Evolutionary conservation across 176 grass and related monocot genomes (phyloP).

Genomic region (Oryza punctata): DNA sequence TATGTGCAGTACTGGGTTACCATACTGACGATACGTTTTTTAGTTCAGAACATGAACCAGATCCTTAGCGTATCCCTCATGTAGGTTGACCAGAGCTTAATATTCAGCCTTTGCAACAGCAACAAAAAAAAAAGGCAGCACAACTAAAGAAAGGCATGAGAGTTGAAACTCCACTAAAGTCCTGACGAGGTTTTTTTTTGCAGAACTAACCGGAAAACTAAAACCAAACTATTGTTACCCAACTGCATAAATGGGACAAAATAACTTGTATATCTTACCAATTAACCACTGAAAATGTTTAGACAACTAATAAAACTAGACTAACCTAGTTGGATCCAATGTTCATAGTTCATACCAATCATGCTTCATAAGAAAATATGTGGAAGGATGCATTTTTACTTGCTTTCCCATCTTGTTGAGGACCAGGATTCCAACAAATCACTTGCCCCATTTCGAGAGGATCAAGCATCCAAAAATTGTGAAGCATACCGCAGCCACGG

Average conservation of each 20-base stretch:
- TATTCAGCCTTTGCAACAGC: not conserved
- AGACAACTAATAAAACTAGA: slow-evolving; percentile 19
- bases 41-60: not conserved
- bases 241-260: no score
- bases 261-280: no score
- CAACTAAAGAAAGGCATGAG: no score
- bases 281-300: not conserved
- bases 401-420: no score
- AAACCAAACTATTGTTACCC: no score
- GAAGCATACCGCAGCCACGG: slow-evolving; percentile 45
- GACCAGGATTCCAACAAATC: not conserved
- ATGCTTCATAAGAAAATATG: slow-evolving; percentile 11
- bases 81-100: not conserved
- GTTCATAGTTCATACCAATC: not conserved
- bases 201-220: no score
- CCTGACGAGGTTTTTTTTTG: no score
- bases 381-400: no score
- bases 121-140: not conserved
- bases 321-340: not conserved
- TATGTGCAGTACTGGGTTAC: not conserved
- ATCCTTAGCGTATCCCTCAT: not conserved
- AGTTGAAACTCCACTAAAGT: not conserved
- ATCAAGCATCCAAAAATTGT: slow-evolving; percentile 53
- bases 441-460: slow-evolving; percentile 69
- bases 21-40: not conserved